Evolutionary conservation across 2,329 filamentous ascomycete genomes (phyloP).

Genomic region (Fusarium incarnatum): DNA sequence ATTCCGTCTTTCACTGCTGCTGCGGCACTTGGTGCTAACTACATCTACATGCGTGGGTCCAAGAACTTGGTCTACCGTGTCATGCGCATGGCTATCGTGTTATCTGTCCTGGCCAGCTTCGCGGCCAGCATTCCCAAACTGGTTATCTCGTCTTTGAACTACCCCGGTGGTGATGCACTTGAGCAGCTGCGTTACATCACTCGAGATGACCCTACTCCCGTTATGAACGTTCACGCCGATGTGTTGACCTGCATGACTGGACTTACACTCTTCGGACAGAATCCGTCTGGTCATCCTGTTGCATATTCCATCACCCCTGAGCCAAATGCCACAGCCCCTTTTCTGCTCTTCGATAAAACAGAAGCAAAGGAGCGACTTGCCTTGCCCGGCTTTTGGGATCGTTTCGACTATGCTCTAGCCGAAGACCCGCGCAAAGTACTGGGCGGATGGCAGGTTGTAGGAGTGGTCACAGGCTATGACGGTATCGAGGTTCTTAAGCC

Average conservation of each 20-base stretch:
- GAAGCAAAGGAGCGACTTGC: conserved; percentile 58
- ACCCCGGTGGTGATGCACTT: conserved; percentile 89
- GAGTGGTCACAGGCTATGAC: conserved; percentile 67
- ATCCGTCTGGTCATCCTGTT: conserved; percentile 54
- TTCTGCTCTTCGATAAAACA: conserved; percentile 70
- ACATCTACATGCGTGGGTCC: conserved; percentile 71
- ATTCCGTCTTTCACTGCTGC: conserved; percentile 84
- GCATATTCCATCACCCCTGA: conserved; percentile 43
- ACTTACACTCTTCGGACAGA: conserved; percentile 72
- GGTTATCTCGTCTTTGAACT: conserved; percentile 86
- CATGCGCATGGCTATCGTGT: conserved; percentile 65
- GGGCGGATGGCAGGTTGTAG: conserved; percentile 67
- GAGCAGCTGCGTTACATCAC: conserved; percentile 59
- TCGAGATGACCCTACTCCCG: conserved; percentile 36
- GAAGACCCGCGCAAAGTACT: conserved; percentile 63
- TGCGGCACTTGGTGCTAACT: conserved; percentile 78
- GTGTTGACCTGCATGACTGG: conserved; percentile 78
- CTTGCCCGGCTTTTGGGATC: conserved; percentile 68
- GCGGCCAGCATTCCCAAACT: conserved; percentile 74
- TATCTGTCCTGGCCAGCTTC: conserved; percentile 71
- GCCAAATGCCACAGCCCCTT: conserved; percentile 35
- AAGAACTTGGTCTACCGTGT: conserved; percentile 70
- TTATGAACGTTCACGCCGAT: conserved; percentile 68
- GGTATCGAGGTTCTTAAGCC: conserved; percentile 70
- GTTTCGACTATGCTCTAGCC: conserved; percentile 71